Conservation (phyloP, 352 stramenopile species). For the Hyaloperonospora brassicae region DNA sequence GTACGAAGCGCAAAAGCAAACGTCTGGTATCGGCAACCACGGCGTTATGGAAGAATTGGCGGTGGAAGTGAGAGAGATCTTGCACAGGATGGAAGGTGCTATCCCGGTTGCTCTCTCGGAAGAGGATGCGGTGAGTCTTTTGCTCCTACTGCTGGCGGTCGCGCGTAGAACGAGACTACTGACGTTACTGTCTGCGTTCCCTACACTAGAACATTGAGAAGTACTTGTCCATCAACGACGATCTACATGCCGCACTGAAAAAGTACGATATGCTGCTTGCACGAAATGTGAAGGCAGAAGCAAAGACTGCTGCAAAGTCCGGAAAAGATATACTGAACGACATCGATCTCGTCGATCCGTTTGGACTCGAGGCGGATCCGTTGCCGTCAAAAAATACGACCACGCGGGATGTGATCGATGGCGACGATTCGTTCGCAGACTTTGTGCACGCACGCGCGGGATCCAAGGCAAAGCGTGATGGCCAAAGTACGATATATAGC, state of each 20-base stretch:
- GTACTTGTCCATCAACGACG: slow-evolving; percentile 66
- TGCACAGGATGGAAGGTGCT: slow-evolving; percentile 48
- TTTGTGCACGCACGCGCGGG: slow-evolving; percentile 42
- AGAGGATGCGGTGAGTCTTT: slow-evolving; percentile 37
- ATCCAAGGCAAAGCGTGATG: slow-evolving; percentile 17
- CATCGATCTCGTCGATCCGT: slow-evolving; percentile 27
- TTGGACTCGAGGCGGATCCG: slow-evolving; percentile 12
- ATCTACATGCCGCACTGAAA: slow-evolving; percentile 45
- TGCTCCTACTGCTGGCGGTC: not conserved
- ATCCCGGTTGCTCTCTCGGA: slow-evolving; percentile 54
- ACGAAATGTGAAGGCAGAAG: slow-evolving; percentile 22
- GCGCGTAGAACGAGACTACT: not conserved
- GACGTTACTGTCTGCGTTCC: slow-evolving; percentile 2
- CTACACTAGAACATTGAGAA: slow-evolving; percentile 43
- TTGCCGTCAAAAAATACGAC: slow-evolving; percentile 20
- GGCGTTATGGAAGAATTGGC: slow-evolving; percentile 70
- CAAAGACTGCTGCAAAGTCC: slow-evolving; percentile 4
- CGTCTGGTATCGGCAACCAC: slow-evolving; percentile 31
- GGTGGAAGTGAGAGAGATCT: slow-evolving; percentile 47
- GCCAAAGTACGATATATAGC: not conserved
- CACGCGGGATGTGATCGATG: slow-evolving; percentile 31
- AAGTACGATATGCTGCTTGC: slow-evolving; percentile 41
- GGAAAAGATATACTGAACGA: slow-evolving; percentile 6
- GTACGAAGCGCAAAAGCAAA: slow-evolving; percentile 46
- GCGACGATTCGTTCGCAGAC: slow-evolving; percentile 50